phyloP scores from a whole-genome alignment of 805 yeast species.

The Starmerella stigmatis region DNA sequence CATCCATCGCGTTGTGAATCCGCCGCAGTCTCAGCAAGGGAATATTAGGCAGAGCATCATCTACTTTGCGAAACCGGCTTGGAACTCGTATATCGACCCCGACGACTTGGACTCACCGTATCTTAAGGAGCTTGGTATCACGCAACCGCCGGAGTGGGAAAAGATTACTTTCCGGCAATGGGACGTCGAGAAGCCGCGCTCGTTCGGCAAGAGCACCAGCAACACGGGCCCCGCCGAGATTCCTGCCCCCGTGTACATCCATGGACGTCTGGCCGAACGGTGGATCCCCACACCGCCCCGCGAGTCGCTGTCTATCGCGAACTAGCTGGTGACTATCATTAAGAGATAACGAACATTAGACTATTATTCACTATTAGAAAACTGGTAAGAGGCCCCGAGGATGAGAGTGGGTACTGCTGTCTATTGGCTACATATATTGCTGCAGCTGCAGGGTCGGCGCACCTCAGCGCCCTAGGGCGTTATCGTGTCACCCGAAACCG shows the following conservation, averaged over 20 bases:
- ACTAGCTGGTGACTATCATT: too few relatives aligned
- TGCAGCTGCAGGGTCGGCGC: too few relatives aligned
- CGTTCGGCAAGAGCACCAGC: constrained; percentile 36
- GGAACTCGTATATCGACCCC: constrained; percentile 35
- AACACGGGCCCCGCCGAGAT: constrained; percentile 33
- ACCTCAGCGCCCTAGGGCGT: too few relatives aligned
- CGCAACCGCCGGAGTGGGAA: constrained; percentile 31
- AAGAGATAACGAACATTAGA: too few relatives aligned
- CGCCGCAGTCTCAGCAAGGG: constrained; percentile 36
- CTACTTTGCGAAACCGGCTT: constrained; percentile 36
- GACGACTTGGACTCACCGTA: constrained; percentile 34
- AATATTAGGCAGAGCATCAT: constrained; percentile 35
- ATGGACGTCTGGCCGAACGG: constrained; percentile 37
- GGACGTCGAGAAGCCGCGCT: constrained; percentile 39
- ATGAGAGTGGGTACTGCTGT: too few relatives aligned
- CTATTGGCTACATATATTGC: too few relatives aligned
- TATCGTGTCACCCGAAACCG: too few relatives aligned
- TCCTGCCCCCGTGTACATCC: constrained; percentile 32
- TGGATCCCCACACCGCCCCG: too few relatives aligned
- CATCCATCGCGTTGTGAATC: constrained; percentile 39
- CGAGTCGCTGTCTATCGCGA: too few relatives aligned
- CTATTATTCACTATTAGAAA: too few relatives aligned
- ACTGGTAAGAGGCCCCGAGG: too few relatives aligned
- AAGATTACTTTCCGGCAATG: constrained; percentile 35
- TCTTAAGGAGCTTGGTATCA: constrained; percentile 30